phyloP scores from a whole-genome alignment of 331 rosid species.

The Arachis monticola region DNA sequence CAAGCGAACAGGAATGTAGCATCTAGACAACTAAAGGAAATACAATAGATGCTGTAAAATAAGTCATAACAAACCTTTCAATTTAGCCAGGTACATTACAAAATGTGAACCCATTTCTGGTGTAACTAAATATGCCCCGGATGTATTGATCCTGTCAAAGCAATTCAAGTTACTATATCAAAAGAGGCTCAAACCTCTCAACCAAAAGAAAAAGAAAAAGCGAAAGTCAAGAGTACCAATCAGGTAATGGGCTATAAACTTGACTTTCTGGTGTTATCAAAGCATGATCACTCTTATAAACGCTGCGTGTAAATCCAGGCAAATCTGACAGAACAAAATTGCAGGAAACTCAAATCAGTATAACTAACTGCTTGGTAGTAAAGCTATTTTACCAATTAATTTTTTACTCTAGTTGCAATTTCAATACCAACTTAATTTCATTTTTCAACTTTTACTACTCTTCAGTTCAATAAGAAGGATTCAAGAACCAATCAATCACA shows the following conservation, averaged over 20 bases:
- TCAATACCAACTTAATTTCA: not conserved
- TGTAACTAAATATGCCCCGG: conserved; percentile 80
- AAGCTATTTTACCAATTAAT: too few species aligned
- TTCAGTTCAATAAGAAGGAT: not conserved
- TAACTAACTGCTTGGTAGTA: not conserved
- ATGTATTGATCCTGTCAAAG: conserved; percentile 69
- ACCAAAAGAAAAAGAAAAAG: conserved; percentile 34
- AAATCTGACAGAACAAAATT: conserved; percentile 60
- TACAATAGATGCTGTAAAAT: not conserved
- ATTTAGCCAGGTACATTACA: conserved; percentile 85
- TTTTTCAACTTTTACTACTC: not conserved
- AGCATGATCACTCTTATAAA: conserved; percentile 83
- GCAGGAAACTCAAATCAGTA: conserved; percentile 15
- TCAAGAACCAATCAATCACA: not conserved
- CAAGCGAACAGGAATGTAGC: conserved; percentile 19
- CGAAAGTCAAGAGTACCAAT: conserved; percentile 60
- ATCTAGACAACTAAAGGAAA: conserved; percentile 19
- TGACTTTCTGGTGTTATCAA: conserved; percentile 92
- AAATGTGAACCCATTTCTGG: conserved; percentile 88
- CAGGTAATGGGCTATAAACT: conserved; percentile 83
- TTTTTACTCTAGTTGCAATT: not conserved
- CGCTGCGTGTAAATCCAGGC: conserved; percentile 97
- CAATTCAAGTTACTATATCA: conserved; percentile 36
- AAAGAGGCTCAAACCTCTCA: conserved; percentile 29
- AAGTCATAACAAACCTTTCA: conserved; percentile 68